phyloP scores from a whole-genome alignment of 805 yeast species.

The Barnettozyma pratensis region DNA sequence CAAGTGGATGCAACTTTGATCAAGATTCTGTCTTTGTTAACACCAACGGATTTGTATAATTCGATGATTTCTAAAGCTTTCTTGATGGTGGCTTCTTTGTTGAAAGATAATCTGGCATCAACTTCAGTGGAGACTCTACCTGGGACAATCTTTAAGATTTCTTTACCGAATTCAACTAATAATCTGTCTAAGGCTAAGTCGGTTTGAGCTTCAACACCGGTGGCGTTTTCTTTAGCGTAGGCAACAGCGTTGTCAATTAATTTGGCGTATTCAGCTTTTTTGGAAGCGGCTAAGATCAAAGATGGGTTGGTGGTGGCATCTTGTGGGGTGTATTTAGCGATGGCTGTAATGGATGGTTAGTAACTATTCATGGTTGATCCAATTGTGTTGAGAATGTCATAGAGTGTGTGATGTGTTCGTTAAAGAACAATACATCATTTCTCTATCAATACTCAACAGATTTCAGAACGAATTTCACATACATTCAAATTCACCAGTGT shows the following conservation, averaged over 20 bases:
- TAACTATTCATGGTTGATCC: neutral
- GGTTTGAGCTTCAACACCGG: constrained; percentile 62
- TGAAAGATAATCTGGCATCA: constrained; percentile 95
- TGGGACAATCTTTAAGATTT: constrained; percentile 90
- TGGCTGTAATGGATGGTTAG: constrained; percentile 34
- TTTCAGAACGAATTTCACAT: constrained; percentile 3
- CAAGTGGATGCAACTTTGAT: constrained; percentile 97
- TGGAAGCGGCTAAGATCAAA: constrained; percentile 90
- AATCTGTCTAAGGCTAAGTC: constrained; percentile 83
- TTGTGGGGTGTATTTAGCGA: constrained; percentile 97
- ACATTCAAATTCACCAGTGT: constrained; percentile 95
- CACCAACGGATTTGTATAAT: constrained; percentile 81
- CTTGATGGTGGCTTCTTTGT: constrained; percentile 87
- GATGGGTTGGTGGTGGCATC: constrained; percentile 99
- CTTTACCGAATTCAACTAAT: constrained; percentile 93
- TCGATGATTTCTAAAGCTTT: constrained; percentile 91
- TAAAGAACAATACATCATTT: neutral
- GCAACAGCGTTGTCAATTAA: constrained; percentile 88
- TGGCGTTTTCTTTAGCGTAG: constrained; percentile 66
- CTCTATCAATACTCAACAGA: no score
- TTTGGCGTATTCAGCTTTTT: constrained; percentile 82
- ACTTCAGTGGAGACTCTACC: constrained; percentile 99
- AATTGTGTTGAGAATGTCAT: neutral
- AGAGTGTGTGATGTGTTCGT: no score
- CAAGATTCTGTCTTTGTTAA: constrained; percentile 81